phyloP scores from a whole-genome alignment of 2,329 filamentous ascomycete species.

The Ceratocystis destructans region DNA sequence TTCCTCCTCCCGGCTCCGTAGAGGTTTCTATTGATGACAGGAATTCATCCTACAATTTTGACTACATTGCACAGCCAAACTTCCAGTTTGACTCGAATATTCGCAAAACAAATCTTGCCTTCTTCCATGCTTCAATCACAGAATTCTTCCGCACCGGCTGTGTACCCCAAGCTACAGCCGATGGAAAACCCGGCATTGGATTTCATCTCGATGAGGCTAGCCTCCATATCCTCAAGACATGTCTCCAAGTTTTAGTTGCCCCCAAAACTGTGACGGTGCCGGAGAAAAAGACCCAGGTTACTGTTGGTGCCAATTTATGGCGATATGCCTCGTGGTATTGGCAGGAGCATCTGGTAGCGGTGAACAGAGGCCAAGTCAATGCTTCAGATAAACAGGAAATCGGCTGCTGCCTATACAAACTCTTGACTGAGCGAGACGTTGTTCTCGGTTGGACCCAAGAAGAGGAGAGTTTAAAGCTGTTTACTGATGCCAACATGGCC shows the following conservation, averaged over 20 bases:
- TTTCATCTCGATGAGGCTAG: slow-evolving; percentile 28
- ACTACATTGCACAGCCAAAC: slow-evolving; percentile 26
- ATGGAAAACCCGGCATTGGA: slow-evolving; percentile 23
- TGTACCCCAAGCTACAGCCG: slow-evolving; percentile 8
- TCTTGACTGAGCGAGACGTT: slow-evolving; percentile 28
- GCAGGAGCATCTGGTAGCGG: slow-evolving; percentile 30
- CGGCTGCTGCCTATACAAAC: slow-evolving; percentile 26
- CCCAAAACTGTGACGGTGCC: slow-evolving; percentile 11
- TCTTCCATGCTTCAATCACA: slow-evolving; percentile 24
- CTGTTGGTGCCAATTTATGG: slow-evolving; percentile 18
- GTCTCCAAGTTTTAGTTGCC: slow-evolving; percentile 30
- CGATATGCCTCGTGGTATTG: slow-evolving; percentile 34
- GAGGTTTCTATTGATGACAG: slow-evolving; percentile 18
- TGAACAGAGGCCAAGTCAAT: slow-evolving; percentile 25
- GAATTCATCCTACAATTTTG: slow-evolving; percentile 25
- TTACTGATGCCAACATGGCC: slow-evolving; percentile 29
- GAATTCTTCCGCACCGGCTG: slow-evolving; percentile 17
- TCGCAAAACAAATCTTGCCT: slow-evolving; percentile 28
- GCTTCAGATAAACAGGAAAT: slow-evolving; percentile 26
- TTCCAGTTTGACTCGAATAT: slow-evolving; percentile 33
- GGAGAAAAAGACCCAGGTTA: background rate
- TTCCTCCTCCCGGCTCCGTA: background rate
- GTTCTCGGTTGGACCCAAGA: slow-evolving; percentile 32
- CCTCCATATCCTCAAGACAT: slow-evolving; percentile 29
- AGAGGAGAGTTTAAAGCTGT: slow-evolving; percentile 31